A percentile compares a stretch with the other conserved stretches of the same genome.
Conservation (phyloP, 2,329 filamentous ascomycete species). For the Sclerotiophoma versabilis region DNA sequence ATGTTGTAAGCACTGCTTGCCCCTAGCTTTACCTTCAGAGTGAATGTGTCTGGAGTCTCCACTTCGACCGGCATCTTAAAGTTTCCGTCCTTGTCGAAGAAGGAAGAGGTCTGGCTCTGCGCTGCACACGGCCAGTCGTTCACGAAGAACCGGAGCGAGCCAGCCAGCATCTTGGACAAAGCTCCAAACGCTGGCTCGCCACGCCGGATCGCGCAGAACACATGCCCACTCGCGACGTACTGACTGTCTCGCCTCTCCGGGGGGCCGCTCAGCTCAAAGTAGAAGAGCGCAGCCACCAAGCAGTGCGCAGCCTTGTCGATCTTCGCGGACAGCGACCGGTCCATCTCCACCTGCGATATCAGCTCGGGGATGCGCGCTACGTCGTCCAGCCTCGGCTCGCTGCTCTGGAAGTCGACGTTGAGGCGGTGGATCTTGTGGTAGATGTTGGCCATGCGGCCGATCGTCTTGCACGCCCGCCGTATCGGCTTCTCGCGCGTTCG, state of each 20-base stretch:
- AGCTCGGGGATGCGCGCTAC: background rate
- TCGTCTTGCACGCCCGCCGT: background rate
- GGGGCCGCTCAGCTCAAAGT: background rate
- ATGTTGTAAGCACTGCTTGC: background rate
- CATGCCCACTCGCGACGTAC: background rate
- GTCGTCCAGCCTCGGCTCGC: background rate
- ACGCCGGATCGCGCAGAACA: background rate
- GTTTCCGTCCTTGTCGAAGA: background rate
- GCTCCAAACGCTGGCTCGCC: background rate
- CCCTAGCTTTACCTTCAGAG: background rate
- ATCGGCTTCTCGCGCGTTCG: background rate
- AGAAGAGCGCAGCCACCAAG: background rate
- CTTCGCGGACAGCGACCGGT: background rate
- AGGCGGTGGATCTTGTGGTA: background rate
- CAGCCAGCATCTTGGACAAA: background rate
- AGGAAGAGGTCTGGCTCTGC: background rate
- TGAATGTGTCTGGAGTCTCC: background rate
- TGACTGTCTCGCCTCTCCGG: background rate
- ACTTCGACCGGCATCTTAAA: background rate
- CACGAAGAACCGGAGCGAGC: background rate
- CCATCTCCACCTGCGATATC: background rate
- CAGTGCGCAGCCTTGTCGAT: background rate
- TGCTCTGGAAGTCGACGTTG: background rate
- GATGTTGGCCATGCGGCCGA: background rate
- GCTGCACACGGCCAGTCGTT: background rate